These are phyloP conservation scores for Elaeis guineensis DNA, from an alignment of 176 grass and related monocot species.

Conservation along the genomic window DNA sequence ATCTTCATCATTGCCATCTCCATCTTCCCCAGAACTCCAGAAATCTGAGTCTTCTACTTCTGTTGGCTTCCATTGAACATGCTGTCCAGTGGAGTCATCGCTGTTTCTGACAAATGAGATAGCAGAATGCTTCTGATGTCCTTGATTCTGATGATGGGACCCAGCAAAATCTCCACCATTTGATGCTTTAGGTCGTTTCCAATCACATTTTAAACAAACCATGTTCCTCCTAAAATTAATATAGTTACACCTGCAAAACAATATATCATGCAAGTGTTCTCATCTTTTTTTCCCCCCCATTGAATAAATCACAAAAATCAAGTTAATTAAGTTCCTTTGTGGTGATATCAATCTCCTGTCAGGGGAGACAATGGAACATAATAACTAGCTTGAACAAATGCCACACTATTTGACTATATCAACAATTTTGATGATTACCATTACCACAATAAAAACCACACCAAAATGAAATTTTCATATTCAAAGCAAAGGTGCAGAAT, in stretches of 20 bases:
- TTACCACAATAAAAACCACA: too few relatives aligned
- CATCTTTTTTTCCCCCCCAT: too few relatives aligned
- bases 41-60: conserved; percentile 42
- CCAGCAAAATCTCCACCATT: conserved; percentile 38
- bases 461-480: too few relatives aligned
- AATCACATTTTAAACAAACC: conserved; percentile 68
- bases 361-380: too few relatives aligned
- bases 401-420: too few relatives aligned
- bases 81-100: conserved; percentile 6
- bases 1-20: conserved; percentile 2
- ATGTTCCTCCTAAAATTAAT: conserved; percentile 84
- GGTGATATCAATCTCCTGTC: too few relatives aligned
- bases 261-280: too few relatives aligned
- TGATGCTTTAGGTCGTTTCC: conserved; percentile 79
- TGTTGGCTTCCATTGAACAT: conserved; percentile 25
- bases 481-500: too few relatives aligned
- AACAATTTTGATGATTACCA: too few relatives aligned
- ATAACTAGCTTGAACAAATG: too few relatives aligned
- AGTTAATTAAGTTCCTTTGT: too few relatives aligned
- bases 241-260: conserved; percentile 75
- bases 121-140: conserved; percentile 20
- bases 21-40: conserved; percentile 8
- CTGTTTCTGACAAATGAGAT: conserved; percentile 73
- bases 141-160: conserved; percentile 19
- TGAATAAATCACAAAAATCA: too few relatives aligned